Conservation (phyloP, 2,329 filamentous ascomycete genomes). For the Aspergillus tanneri region DNA sequence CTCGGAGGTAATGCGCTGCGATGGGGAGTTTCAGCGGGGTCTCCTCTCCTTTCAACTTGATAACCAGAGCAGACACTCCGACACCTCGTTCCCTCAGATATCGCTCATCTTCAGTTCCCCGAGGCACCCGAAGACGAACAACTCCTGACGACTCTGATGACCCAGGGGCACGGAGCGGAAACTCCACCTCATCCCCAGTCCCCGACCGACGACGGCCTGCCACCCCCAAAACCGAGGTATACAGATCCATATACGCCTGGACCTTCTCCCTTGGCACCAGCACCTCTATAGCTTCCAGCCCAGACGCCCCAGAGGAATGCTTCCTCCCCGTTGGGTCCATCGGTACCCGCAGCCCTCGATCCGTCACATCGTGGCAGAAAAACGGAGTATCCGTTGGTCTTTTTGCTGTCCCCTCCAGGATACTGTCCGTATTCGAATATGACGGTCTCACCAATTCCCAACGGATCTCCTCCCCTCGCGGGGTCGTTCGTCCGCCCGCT, state of each 20-base stretch:
- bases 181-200: neutral
- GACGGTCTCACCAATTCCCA: constrained; percentile 13
- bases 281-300: constrained; percentile 12
- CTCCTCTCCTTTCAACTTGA: neutral
- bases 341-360: constrained; percentile 9
- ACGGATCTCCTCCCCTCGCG: constrained; percentile 7
- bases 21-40: neutral
- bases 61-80: constrained; percentile 1
- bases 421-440: constrained; percentile 2
- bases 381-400: constrained; percentile 15
- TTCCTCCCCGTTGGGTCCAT: constrained; percentile 1
- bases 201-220: neutral
- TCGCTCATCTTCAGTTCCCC: constrained; percentile 7
- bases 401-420: constrained; percentile 1
- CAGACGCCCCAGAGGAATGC: constrained; percentile 12
- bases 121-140: constrained; percentile 6
- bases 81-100: constrained; percentile 12
- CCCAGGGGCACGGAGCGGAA: constrained; percentile 9
- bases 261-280: constrained; percentile 7
- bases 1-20: neutral
- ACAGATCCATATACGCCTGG: constrained; percentile 1
- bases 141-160: neutral
- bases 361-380: constrained; percentile 18
- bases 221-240: constrained; percentile 12
- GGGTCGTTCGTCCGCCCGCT: constrained; percentile 10